These are phyloP conservation scores for Onygenales sp. DNA, from an alignment of 2,329 filamentous ascomycete species.

Conservation along the genomic window DNA sequence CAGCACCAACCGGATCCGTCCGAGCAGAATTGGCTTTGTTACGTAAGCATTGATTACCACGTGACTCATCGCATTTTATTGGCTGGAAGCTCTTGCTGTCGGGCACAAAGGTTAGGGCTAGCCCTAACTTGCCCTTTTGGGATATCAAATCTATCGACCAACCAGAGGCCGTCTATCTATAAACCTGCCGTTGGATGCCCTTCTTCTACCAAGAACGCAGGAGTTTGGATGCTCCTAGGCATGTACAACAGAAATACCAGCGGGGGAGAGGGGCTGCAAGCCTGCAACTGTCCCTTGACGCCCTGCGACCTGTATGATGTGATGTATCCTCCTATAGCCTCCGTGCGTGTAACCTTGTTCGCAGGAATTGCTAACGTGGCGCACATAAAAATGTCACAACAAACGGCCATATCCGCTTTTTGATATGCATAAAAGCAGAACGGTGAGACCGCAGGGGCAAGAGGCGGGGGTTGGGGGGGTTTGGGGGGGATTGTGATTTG, in stretches of 20 bases:
- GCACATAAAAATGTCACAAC: background rate
- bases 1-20: slow-evolving; percentile 1
- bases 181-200: background rate
- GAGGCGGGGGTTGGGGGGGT: background rate
- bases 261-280: too few species aligned
- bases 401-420: slow-evolving; percentile 2
- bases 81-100: background rate
- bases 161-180: background rate
- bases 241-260: background rate
- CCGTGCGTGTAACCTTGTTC: background rate
- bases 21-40: background rate
- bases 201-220: background rate
- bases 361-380: slow-evolving; percentile 1
- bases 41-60: background rate
- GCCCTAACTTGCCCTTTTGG: background rate
- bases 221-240: background rate
- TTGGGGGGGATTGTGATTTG: background rate
- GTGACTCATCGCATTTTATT: background rate
- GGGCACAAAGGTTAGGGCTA: background rate
- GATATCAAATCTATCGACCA: background rate
- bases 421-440: background rate
- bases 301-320: background rate
- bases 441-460: background rate
- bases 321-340: background rate
- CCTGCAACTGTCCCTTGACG: background rate